Percentiles rank a stretch among this genome's conserved stretches.
These are phyloP conservation scores for Fusarium duplospermum DNA, from an alignment of 2,329 filamentous ascomycete species.

Conservation along the genomic window DNA sequence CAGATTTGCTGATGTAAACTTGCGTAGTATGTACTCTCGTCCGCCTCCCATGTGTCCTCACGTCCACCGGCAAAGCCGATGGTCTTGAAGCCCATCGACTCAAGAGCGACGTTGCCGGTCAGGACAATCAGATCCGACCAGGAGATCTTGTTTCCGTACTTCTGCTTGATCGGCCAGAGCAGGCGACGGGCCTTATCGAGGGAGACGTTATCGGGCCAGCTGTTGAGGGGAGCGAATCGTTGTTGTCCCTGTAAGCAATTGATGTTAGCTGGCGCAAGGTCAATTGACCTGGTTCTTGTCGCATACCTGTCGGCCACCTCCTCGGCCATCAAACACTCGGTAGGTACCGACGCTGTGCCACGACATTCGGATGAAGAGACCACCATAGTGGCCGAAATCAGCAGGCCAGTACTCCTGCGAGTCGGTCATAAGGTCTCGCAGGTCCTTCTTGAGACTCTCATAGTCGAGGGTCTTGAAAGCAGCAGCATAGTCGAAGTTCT, in stretches of 20 bases:
- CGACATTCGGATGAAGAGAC: constrained; percentile 82
- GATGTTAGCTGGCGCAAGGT: not conserved
- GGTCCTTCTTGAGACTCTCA: constrained; percentile 77
- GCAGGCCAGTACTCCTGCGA: constrained; percentile 86
- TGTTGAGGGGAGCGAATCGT: constrained; percentile 84
- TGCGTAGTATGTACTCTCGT: constrained; percentile 78
- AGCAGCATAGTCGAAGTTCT: constrained; percentile 27
- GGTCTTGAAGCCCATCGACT: constrained; percentile 80
- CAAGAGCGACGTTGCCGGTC: constrained; percentile 79
- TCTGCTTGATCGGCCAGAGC: constrained; percentile 83
- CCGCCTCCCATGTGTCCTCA: constrained; percentile 77
- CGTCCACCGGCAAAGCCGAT: constrained; percentile 81
- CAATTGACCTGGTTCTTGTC: not conserved
- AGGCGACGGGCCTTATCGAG: constrained; percentile 85
- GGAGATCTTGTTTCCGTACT: constrained; percentile 85
- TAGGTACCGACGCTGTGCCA: constrained; percentile 87
- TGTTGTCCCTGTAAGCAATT: constrained; percentile 69
- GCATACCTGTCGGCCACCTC: constrained; percentile 71
- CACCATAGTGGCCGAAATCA: constrained; percentile 85
- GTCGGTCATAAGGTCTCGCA: constrained; percentile 77
- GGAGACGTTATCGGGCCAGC: constrained; percentile 83
- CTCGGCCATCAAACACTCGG: constrained; percentile 79
- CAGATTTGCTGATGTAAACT: not conserved
- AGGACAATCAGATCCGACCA: constrained; percentile 80
- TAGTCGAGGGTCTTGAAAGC: constrained; percentile 33